Percentiles rank a stretch among this genome's conserved stretches.
phyloP scores from a whole-genome alignment of 352 stramenopile species.

The Pythium aquatile region DNA sequence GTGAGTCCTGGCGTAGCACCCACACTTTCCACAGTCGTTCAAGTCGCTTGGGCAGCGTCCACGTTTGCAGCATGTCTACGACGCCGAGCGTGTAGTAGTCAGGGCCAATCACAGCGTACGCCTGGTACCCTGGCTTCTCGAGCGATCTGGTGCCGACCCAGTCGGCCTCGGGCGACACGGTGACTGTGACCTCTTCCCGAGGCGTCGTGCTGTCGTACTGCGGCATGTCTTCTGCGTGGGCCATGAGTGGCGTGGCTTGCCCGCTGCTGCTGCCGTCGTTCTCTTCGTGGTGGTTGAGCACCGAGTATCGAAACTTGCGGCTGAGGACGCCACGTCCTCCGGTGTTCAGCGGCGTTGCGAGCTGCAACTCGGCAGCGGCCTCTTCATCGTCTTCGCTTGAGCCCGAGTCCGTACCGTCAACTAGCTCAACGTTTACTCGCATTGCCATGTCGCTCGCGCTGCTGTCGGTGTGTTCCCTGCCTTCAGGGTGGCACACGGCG shows the following conservation, averaged over 20 bases:
- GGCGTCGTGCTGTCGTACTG: constrained; percentile 51
- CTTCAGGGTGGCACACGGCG: constrained; percentile 57
- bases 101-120: constrained; percentile 58
- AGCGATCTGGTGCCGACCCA: constrained; percentile 63
- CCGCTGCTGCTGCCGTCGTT: constrained; percentile 25
- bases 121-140: constrained; percentile 69
- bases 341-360: constrained; percentile 16
- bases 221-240: constrained; percentile 16
- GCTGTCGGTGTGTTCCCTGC: constrained; percentile 8
- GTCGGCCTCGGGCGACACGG: constrained; percentile 24
- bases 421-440: constrained; percentile 26
- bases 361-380: constrained; percentile 32
- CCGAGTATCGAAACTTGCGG: constrained; percentile 71
- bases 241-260: constrained; percentile 47
- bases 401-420: constrained; percentile 24
- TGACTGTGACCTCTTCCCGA: constrained; percentile 28
- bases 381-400: constrained; percentile 53
- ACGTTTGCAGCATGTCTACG: constrained; percentile 91
- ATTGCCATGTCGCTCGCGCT: constrained; percentile 15
- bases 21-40: constrained; percentile 86
- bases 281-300: constrained; percentile 54
- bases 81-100: constrained; percentile 89
- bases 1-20: constrained; percentile 57
- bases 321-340: constrained; percentile 53
- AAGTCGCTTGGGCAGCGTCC: constrained; percentile 79